These are phyloP conservation scores for Coniochaeta ligniaria DNA, from an alignment of 2,329 filamentous ascomycete species.

Conservation along the genomic window DNA sequence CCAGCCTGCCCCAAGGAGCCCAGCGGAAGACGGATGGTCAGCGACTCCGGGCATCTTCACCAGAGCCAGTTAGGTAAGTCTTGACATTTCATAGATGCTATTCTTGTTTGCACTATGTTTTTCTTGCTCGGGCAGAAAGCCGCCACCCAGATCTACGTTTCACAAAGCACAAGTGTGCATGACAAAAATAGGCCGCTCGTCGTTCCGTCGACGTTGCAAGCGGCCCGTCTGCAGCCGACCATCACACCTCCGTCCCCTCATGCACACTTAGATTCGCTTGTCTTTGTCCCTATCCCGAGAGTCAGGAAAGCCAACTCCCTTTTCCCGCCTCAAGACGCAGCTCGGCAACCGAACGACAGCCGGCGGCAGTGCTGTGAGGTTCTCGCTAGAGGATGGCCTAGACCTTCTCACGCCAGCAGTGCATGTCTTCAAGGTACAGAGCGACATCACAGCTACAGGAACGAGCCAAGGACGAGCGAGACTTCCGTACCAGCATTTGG, in stretches of 20 bases:
- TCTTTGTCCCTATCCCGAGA: neutral
- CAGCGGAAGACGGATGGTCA: conserved; percentile 35
- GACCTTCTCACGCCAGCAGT: neutral
- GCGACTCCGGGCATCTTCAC: conserved; percentile 38
- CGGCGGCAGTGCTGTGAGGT: neutral
- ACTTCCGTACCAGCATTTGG: neutral
- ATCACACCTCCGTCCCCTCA: neutral
- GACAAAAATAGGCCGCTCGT: neutral
- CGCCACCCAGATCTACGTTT: neutral
- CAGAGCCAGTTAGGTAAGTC: conserved; percentile 41
- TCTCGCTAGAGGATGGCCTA: neutral
- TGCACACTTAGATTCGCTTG: neutral
- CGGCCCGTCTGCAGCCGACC: neutral
- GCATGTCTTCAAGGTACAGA: neutral
- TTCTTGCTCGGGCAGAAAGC: neutral
- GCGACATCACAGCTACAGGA: neutral
- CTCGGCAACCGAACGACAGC: neutral
- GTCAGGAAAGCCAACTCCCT: neutral
- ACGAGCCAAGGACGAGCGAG: neutral
- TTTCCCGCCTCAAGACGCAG: neutral
- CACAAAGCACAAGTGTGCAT: conserved; percentile 1
- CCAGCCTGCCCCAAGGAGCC: conserved; percentile 38
- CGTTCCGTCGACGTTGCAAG: neutral
- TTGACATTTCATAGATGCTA: neutral
- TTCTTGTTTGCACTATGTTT: neutral